Evolutionary conservation across 768 basidiomycete genomes (phyloP).

Genomic region (Astraeus odoratus): DNA sequence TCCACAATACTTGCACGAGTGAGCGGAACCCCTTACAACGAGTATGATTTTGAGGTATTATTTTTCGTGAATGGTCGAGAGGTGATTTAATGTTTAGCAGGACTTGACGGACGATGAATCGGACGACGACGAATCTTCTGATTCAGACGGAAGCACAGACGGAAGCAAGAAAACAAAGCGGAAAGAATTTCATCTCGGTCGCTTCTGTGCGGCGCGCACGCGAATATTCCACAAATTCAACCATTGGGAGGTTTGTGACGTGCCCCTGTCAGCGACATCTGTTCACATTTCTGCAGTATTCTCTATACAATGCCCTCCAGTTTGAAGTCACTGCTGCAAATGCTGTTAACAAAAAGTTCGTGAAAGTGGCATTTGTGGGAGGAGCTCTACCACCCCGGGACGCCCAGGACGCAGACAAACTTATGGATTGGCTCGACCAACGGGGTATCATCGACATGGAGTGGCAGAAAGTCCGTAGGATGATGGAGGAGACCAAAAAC

Average conservation of each 20-base stretch:
- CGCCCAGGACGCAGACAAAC: conserved; percentile 63
- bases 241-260: conserved; percentile 72
- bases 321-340: conserved; percentile 54
- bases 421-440: conserved; percentile 77
- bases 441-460: conserved; percentile 59
- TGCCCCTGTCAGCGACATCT: not conserved
- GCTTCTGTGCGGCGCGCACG: conserved; percentile 70
- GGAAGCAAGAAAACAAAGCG: conserved; percentile 6
- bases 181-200: conserved; percentile 58
- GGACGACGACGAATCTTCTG: not conserved
- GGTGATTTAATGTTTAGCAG: conserved; percentile 9
- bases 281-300: conserved; percentile 38
- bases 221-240: conserved; percentile 62
- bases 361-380: conserved; percentile 50
- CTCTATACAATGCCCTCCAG: conserved; percentile 52
- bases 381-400: conserved; percentile 59
- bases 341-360: conserved; percentile 38
- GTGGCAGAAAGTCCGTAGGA: conserved; percentile 61
- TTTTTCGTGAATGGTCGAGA: not conserved
- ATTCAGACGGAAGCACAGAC: conserved; percentile 4
- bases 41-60: conserved; percentile 56
- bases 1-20: conserved; percentile 59
- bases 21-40: conserved; percentile 64
- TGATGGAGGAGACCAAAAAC: conserved; percentile 69
- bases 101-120: conserved; percentile 18